Percentiles rank a stretch among this genome's conserved stretches.
These are phyloP conservation scores for Rhodotorula sp. DNA, from an alignment of 1,284 basidiomycete genomes.

Conservation along the genomic window DNA sequence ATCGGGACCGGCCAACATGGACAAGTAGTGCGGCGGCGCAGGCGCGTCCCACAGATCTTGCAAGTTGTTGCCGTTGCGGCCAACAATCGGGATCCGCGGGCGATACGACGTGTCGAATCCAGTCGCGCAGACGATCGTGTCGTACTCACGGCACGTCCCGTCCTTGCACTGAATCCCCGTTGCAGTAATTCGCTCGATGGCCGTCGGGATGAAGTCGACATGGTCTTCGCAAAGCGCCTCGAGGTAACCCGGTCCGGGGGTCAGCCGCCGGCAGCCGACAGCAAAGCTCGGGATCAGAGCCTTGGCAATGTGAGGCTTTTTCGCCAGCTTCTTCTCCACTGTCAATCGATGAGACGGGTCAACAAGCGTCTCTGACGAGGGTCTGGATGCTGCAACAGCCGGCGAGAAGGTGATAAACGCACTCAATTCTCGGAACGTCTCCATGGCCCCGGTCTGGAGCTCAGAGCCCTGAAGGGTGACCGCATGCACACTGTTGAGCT, in stretches of 20 bases:
- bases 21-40: slow-evolving; percentile 59
- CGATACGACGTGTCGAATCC: slow-evolving; percentile 60
- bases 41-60: slow-evolving; percentile 54
- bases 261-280: slow-evolving; percentile 59
- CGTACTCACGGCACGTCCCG: slow-evolving; percentile 58
- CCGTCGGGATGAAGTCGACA: slow-evolving; percentile 57
- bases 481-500: slow-evolving; percentile 55
- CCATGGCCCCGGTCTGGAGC: slow-evolving; percentile 53
- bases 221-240: slow-evolving; percentile 64
- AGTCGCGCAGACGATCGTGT: slow-evolving; percentile 63
- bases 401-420: not conserved
- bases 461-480: slow-evolving; percentile 55
- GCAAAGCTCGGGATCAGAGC: slow-evolving; percentile 58
- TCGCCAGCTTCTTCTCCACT: slow-evolving; percentile 57
- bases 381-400: too few relatives aligned
- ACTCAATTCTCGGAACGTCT: slow-evolving; percentile 54
- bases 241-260: slow-evolving; percentile 65
- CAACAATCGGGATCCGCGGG: slow-evolving; percentile 57
- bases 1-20: slow-evolving; percentile 57
- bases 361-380: not conserved
- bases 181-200: slow-evolving; percentile 58
- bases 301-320: slow-evolving; percentile 63
- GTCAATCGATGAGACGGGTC: not conserved
- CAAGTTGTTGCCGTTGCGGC: slow-evolving; percentile 54
- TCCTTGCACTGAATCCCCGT: slow-evolving; percentile 61